Base-by-base conservation (phyloP, 192 early-diverging fungal genomes). In the Radiomyces spectabilis region DNA sequence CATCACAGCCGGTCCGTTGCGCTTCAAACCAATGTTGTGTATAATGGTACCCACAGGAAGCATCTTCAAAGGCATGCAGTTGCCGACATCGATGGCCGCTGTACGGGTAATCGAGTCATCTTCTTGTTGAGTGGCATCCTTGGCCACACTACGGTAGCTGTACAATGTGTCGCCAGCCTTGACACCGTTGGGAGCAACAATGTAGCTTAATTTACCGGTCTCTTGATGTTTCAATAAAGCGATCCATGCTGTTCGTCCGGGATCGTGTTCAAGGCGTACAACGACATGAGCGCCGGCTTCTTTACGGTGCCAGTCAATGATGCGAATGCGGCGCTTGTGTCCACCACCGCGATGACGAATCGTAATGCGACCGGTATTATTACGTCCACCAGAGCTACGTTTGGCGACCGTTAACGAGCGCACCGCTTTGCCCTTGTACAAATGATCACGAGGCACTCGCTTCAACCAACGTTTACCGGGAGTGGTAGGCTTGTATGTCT, bases 311-410 rank as follows among this genome's bases (percentile, higher is more conserved):
- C 92, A 98, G 57, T 98, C 95, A 9, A 98, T 77, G 26, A 85
- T 65, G 43, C 93, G 80, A 58, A 95, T 80, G 38, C 90, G 82
- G 37, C 86, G 80, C 65, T 93, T 92, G 64, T 89, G 88, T 21
- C 95, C 95, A 27, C 93, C 95, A 31, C 95, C 95, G 38, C 91
- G 87, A 61, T 94, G 90, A 12, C 92, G 85, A 31, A 92, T 85
- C 10, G 92, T 95, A 62, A 98, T 91, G 25, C 78, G 74, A 10
- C 95, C 95, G 7, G 82, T 85, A 66, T 86, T 83, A 78, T 92
- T 94, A 45, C 95, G 79, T 5, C 95, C 95, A 25, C 91, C 91
- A 1, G 78, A 86, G 29, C 78, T 74, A 30, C 86, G 77, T 77
- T 94, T 95, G 26, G 88, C 87, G 42, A 87, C 63, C 1, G 89